Base-by-base conservation (phyloP, 2,329 filamentous ascomycete species). In the Albifimbria verrucaria region DNA sequence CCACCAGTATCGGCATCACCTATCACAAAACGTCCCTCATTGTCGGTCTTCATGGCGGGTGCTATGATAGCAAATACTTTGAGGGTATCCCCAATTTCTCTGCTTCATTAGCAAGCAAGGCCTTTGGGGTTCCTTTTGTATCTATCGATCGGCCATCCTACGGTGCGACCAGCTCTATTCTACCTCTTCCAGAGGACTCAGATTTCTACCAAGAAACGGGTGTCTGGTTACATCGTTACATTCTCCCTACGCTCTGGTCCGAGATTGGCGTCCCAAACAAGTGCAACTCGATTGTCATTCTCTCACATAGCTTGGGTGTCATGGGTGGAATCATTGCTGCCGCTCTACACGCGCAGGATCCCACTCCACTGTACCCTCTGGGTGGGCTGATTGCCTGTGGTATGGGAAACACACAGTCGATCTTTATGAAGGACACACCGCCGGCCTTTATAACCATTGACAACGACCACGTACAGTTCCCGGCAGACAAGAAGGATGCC, bases 91-190 rank as follows among this genome's bases (percentile, higher is more conserved):
- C 54, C 1, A 46, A 60, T 17, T 51, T 55, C 46, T 55, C 57
- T 1, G 59, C 57, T 6, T 52, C 41, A 21, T 39, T 51, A 18
- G 43, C 51, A 20, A 62, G 59, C 52, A 49, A 54, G 46, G 36
- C 54, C 1, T 52, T 62, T 0, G 57, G 50, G 2, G 53, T 62
- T 6, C 59, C 59, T 0, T 62, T 62, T 41, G 50, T 62, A 15
- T 56, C 59, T 20, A 59, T 62, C 49, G 56, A 62, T 52, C 59
- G 59, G 17, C 59, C 59, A 1, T 51, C 57, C 22, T 62, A 62
- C 51, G 52, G 32, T 17, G 52, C 52, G 4, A 52, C 59, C 15
- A 59, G 56, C 7, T 52, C 59, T 7, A 42, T 62, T 2, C 43
- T 48, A 3, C 25, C 50, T 2, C 49, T 62, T 21, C 57, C 53